phyloP scores from a whole-genome alignment of 768 basidiomycete species.

The Dentipellis fragilis region DNA sequence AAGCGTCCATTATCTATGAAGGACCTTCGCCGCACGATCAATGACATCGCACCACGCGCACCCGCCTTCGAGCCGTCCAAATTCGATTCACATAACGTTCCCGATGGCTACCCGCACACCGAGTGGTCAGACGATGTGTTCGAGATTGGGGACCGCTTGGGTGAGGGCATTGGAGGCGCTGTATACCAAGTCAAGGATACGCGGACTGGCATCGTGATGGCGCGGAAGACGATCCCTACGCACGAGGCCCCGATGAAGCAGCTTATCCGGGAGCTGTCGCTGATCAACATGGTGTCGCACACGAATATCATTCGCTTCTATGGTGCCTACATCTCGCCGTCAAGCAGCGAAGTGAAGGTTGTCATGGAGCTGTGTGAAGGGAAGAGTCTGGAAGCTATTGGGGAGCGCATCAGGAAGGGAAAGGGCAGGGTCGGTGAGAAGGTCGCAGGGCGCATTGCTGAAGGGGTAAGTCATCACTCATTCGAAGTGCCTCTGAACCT shows the following conservation, averaged over 20 bases:
- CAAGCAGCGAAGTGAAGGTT: conserved; percentile 88
- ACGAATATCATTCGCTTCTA: conserved; percentile 86
- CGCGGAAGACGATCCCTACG: conserved; percentile 90
- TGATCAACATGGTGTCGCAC: conserved; percentile 78
- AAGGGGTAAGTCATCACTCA: conserved; percentile 54
- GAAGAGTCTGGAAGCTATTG: conserved; percentile 82
- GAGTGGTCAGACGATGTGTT: conserved; percentile 63
- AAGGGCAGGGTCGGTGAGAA: conserved; percentile 76
- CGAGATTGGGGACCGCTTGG: conserved; percentile 69
- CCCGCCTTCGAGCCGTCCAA: no score
- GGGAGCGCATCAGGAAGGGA: conserved; percentile 71
- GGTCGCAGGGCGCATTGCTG: conserved; percentile 85
- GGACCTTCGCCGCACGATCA: not conserved
- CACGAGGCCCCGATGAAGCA: conserved; percentile 88
- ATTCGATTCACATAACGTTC: no score
- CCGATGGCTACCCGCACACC: conserved; percentile 16
- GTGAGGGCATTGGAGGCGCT: conserved; percentile 94
- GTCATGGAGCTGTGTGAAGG: conserved; percentile 89
- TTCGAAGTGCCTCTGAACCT: not conserved
- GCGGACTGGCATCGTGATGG: conserved; percentile 73
- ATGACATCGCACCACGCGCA: not conserved
- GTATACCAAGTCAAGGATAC: conserved; percentile 89
- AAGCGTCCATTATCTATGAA: not conserved
- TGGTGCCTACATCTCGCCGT: conserved; percentile 84
- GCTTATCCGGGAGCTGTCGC: conserved; percentile 83